Conservation (phyloP, 768 basidiomycete species). For the Psilocybe cubensis region DNA sequence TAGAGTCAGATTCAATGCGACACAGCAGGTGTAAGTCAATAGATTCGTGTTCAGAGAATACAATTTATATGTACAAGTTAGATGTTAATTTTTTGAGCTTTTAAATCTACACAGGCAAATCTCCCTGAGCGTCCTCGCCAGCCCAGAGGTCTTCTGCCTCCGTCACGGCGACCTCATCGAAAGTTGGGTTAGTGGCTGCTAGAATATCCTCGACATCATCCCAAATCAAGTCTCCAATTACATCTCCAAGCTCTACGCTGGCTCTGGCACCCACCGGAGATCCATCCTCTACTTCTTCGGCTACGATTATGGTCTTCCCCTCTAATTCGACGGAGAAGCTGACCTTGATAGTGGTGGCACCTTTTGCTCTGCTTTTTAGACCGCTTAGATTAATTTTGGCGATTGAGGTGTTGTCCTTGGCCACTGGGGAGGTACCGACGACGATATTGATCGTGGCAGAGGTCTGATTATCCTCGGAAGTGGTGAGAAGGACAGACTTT, state of each 20-base stretch:
- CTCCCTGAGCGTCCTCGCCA: slow-evolving; percentile 12
- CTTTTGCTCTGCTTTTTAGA: neutral
- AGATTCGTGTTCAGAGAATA: too few relatives aligned
- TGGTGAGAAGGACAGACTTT: slow-evolving; percentile 11
- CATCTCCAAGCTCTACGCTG: slow-evolving; percentile 4
- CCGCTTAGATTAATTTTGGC: slow-evolving; percentile 10
- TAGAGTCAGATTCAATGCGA: too few relatives aligned
- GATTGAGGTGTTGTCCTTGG: slow-evolving; percentile 5
- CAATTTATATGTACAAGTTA: too few relatives aligned
- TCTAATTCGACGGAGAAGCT: slow-evolving; percentile 9
- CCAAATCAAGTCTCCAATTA: slow-evolving; percentile 1
- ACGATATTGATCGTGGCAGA: slow-evolving; percentile 11
- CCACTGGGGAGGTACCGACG: slow-evolving; percentile 3
- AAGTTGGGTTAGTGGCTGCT: neutral
- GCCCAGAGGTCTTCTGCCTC: slow-evolving; percentile 12
- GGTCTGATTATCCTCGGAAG: slow-evolving; percentile 8
- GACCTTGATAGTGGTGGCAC: slow-evolving; percentile 4
- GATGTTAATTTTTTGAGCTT: too few relatives aligned
- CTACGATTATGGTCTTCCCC: slow-evolving; percentile 11
- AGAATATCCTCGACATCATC: slow-evolving; percentile 7
- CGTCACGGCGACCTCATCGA: neutral
- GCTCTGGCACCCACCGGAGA: neutral
- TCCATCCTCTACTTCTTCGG: slow-evolving; percentile 5
- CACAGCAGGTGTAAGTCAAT: too few relatives aligned
- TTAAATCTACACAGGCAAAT: slow-evolving; percentile 12